Evolutionary conservation across 2,329 filamentous ascomycete genomes (phyloP).

Genomic region (Beauveria asiatica): DNA sequence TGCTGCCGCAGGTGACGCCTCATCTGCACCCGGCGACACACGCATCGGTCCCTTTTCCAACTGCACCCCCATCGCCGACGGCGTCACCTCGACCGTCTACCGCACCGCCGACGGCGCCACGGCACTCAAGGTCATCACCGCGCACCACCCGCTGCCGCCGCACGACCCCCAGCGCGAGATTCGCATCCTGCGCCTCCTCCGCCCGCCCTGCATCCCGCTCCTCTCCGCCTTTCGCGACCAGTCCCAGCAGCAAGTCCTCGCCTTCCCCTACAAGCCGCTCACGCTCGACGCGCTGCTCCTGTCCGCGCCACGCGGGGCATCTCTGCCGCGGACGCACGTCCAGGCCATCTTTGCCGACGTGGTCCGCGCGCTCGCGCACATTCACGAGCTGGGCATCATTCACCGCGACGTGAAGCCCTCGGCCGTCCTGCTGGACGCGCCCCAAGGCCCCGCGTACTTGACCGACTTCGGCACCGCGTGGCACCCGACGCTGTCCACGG

Average conservation of each 20-base stretch:
- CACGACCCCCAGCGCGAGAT: conserved; percentile 78
- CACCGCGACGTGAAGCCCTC: conserved; percentile 93
- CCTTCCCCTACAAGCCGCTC: conserved; percentile 74
- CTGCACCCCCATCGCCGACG: conserved; percentile 51
- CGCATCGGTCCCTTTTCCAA: conserved; percentile 43
- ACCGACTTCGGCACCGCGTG: conserved; percentile 92
- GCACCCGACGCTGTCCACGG: conserved; percentile 51
- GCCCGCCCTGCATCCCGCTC: conserved; percentile 54
- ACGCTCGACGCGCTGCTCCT: conserved; percentile 63
- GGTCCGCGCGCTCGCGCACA: conserved; percentile 59
- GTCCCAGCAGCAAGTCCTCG: conserved; percentile 63
- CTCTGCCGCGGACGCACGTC: conserved; percentile 25
- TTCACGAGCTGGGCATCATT: conserved; percentile 71
- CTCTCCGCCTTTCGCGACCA: conserved; percentile 66
- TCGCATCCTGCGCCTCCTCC: conserved; percentile 57
- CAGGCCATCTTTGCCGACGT: conserved; percentile 52
- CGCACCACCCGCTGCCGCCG: conserved; percentile 63
- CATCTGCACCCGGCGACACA: conserved; percentile 24
- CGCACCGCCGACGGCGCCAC: conserved; percentile 41
- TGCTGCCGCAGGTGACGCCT: neutral
- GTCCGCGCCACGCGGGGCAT: conserved; percentile 15
- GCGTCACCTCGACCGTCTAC: conserved; percentile 79
- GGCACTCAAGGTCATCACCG: conserved; percentile 80
- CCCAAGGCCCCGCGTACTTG: conserved; percentile 64
- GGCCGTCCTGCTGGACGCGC: conserved; percentile 66